Conservation (phyloP, 768 basidiomycete species). For the Russula sp. region DNA sequence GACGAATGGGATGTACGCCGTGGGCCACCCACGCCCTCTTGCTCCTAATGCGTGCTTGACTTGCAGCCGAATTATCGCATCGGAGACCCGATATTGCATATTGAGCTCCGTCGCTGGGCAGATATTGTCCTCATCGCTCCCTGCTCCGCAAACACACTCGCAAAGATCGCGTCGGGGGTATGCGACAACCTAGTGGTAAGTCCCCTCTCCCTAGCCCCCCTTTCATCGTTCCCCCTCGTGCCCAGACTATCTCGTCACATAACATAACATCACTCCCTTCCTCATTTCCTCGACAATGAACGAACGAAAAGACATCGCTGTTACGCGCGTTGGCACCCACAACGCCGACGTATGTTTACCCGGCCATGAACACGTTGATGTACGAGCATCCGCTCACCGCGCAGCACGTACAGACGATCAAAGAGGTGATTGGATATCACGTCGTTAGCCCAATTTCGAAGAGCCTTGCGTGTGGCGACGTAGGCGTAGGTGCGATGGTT, state of each 20-base stretch:
- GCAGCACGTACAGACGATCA: slow-evolving; percentile 72
- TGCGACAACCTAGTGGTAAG: slow-evolving; percentile 89
- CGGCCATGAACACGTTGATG: slow-evolving; percentile 99
- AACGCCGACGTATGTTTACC: slow-evolving; percentile 88
- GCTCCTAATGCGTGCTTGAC: neutral
- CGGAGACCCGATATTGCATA: slow-evolving; percentile 93
- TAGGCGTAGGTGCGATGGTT: slow-evolving; percentile 94
- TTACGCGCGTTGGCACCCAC: slow-evolving; percentile 79
- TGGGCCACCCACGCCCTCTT: no score
- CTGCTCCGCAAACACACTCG: slow-evolving; percentile 94
- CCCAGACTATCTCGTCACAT: no score
- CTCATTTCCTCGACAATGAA: neutral
- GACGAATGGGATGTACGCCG: slow-evolving; percentile 88
- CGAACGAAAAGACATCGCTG: slow-evolving; percentile 57
- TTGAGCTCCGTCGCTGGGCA: slow-evolving; percentile 92
- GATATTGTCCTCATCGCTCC: slow-evolving; percentile 94
- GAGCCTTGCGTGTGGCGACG: slow-evolving; percentile 84
- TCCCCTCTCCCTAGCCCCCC: neutral
- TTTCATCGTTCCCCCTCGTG: no score
- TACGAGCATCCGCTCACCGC: slow-evolving; percentile 90
- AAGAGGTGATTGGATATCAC: slow-evolving; percentile 72
- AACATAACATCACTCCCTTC: no score
- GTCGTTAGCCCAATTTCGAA: slow-evolving; percentile 89
- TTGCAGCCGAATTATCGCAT: slow-evolving; percentile 65
- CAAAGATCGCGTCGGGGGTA: slow-evolving; percentile 84